These are phyloP conservation scores for Eutypella sp. DNA, from an alignment of 2,329 filamentous ascomycete genomes.

Conservation along the genomic window DNA sequence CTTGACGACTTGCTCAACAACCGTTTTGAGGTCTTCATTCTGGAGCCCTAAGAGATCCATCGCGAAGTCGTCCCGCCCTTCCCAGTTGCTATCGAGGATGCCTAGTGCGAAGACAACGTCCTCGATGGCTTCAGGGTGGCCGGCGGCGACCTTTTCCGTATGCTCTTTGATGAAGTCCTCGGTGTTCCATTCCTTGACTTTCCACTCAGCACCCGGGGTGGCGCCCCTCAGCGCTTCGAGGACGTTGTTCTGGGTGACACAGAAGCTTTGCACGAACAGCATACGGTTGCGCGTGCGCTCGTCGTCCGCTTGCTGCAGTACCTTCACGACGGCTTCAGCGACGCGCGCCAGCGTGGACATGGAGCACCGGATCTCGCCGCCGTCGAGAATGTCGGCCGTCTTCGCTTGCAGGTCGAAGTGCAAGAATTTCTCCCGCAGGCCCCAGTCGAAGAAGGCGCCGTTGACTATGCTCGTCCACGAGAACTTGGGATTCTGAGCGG, in stretches of 20 bases:
- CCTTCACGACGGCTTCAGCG: slow-evolving; percentile 27
- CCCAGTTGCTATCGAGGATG: slow-evolving; percentile 45
- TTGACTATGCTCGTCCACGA: slow-evolving; percentile 33
- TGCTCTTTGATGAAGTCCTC: slow-evolving; percentile 34
- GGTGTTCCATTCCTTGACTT: slow-evolving; percentile 28
- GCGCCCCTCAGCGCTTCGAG: slow-evolving; percentile 29
- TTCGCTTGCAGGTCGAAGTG: slow-evolving; percentile 27
- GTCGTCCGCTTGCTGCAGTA: slow-evolving; percentile 18
- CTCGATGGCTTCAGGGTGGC: slow-evolving; percentile 34
- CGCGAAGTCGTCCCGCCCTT: slow-evolving; percentile 36
- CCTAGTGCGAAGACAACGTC: slow-evolving; percentile 47
- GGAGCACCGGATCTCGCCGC: slow-evolving; percentile 27
- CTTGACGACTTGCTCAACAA: slow-evolving; percentile 32
- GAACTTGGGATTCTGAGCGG: slow-evolving; percentile 20
- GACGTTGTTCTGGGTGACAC: slow-evolving; percentile 31
- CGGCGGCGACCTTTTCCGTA: slow-evolving; percentile 32
- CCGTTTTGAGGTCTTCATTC: slow-evolving; percentile 41
- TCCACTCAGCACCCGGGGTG: slow-evolving; percentile 25
- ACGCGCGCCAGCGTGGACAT: slow-evolving; percentile 31
- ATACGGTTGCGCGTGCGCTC: slow-evolving; percentile 28
- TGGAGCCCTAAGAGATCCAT: slow-evolving; percentile 43
- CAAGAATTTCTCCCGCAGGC: slow-evolving; percentile 29
- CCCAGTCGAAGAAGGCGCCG: slow-evolving; percentile 40
- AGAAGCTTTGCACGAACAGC: slow-evolving; percentile 37
- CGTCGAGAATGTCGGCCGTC: slow-evolving; percentile 30